A percentile compares a stretch with the other conserved stretches of the same genome.
phyloP scores from a whole-genome alignment of 768 basidiomycete genomes.

The Panaeolus cyanescens region DNA sequence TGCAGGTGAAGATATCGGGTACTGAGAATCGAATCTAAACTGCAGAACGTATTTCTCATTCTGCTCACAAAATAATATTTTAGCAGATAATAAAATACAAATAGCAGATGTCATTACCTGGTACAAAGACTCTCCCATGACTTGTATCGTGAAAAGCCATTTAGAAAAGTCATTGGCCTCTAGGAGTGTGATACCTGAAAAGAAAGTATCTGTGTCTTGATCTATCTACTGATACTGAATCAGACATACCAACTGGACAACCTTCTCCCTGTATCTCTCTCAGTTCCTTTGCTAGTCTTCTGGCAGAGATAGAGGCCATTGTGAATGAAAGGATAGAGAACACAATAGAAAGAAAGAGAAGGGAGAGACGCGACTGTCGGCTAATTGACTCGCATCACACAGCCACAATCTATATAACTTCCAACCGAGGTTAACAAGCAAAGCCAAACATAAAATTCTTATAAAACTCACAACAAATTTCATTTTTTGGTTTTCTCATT shows the following conservation, averaged over 20 bases:
- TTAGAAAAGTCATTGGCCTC: slow-evolving; percentile 76
- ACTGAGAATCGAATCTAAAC: slow-evolving; percentile 80
- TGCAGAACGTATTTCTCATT: slow-evolving; percentile 76
- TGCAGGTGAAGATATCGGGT: slow-evolving; percentile 87
- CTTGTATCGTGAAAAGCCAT: slow-evolving; percentile 80
- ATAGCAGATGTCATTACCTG: slow-evolving; percentile 42
- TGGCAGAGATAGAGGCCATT: slow-evolving; percentile 65
- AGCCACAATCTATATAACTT: slow-evolving; percentile 9
- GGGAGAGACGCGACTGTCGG: not conserved
- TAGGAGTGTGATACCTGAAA: slow-evolving; percentile 68
- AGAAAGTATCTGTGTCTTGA: not conserved
- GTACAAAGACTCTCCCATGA: slow-evolving; percentile 84
- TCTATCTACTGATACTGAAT: not conserved
- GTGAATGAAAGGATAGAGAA: not conserved
- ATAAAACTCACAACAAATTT: slow-evolving; percentile 24
- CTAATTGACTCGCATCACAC: not conserved
- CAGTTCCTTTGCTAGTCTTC: slow-evolving; percentile 73
- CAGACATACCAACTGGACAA: slow-evolving; percentile 59
- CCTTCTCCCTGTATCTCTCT: slow-evolving; percentile 66
- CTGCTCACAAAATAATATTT: slow-evolving; percentile 35
- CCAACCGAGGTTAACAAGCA: slow-evolving; percentile 30
- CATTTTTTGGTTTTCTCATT: slow-evolving; percentile 31
- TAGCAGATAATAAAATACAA: not conserved
- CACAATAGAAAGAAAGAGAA: not conserved
- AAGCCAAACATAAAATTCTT: slow-evolving; percentile 31